These are phyloP conservation scores for Cryptococcus sp. DNA, from an alignment of 1,284 basidiomycete species.

Conservation along the genomic window DNA sequence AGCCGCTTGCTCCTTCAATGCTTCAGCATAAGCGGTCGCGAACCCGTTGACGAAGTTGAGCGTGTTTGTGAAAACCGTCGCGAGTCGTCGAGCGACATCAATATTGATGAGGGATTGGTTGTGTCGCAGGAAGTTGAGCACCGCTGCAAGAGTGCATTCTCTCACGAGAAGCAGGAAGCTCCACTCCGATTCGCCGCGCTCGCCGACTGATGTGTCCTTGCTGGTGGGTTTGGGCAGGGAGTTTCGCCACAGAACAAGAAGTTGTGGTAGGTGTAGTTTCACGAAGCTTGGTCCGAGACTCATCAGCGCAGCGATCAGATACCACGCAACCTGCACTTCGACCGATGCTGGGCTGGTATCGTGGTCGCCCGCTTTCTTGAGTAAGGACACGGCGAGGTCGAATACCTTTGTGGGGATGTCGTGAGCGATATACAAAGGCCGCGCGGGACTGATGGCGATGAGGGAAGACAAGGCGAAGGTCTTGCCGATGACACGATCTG, in stretches of 20 bases:
- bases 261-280: conserved; percentile 83
- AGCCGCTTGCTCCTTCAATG: conserved; percentile 50
- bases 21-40: conserved; percentile 53
- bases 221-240: conserved; percentile 90
- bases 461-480: conserved; percentile 86
- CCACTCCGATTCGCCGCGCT: conserved; percentile 79
- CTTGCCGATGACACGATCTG: conserved; percentile 76
- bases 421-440: conserved; percentile 92
- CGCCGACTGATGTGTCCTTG: conserved; percentile 71
- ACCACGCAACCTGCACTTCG: conserved; percentile 95
- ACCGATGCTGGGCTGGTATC: conserved; percentile 77
- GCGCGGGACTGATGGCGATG: conserved; percentile 78
- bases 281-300: conserved; percentile 92
- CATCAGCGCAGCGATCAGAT: conserved; percentile 85
- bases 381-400: conserved; percentile 83
- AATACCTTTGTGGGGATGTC: conserved; percentile 89
- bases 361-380: conserved; percentile 89
- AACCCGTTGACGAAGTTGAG: conserved; percentile 79
- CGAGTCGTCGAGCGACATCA: conserved; percentile 84
- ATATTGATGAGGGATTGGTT: conserved; percentile 80
- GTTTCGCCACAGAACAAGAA: conserved; percentile 94
- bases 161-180: conserved; percentile 87
- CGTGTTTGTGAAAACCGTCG: conserved; percentile 83
- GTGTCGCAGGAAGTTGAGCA: conserved; percentile 83
- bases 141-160: conserved; percentile 85